Evolutionary conservation across 257 asterid genomes (phyloP).

Genomic region (Haberlea rhodopensis): DNA sequence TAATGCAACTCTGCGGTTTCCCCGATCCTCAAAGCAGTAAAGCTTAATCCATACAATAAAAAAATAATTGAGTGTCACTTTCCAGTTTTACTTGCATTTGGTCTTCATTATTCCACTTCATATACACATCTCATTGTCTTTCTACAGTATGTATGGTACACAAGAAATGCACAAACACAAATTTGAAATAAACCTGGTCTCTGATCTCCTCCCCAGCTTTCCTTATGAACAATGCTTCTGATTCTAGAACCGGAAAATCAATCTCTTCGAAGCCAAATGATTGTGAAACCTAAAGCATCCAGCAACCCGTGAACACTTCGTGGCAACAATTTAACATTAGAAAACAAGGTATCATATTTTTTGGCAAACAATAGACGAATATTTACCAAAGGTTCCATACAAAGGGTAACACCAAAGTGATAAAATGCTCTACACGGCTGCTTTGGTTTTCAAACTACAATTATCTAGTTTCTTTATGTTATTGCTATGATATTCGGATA

Average conservation of each 20-base stretch:
- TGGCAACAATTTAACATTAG: neutral
- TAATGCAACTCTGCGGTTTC: constrained; percentile 90
- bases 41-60: constrained; percentile 48
- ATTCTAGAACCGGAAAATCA: constrained; percentile 93
- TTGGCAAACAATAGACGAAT: neutral
- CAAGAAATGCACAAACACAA: constrained; percentile 11
- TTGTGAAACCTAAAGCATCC: constrained; percentile 59
- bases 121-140: constrained; percentile 1
- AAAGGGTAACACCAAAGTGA: neutral
- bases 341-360: neutral
- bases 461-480: neutral
- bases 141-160: constrained; percentile 5
- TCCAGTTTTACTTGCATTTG: constrained; percentile 11
- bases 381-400: neutral
- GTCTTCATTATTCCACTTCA: neutral
- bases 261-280: constrained; percentile 86
- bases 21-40: constrained; percentile 96
- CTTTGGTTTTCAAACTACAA: neutral
- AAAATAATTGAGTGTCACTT: constrained; percentile 5
- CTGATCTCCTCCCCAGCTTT: constrained; percentile 98
- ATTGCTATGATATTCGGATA: neutral
- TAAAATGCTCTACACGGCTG: neutral
- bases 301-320: constrained; percentile 7
- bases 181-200: constrained; percentile 65
- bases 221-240: constrained; percentile 85